Evolutionary conservation across 805 yeast species (phyloP).

Genomic region (Brettanomyces custersianus): DNA sequence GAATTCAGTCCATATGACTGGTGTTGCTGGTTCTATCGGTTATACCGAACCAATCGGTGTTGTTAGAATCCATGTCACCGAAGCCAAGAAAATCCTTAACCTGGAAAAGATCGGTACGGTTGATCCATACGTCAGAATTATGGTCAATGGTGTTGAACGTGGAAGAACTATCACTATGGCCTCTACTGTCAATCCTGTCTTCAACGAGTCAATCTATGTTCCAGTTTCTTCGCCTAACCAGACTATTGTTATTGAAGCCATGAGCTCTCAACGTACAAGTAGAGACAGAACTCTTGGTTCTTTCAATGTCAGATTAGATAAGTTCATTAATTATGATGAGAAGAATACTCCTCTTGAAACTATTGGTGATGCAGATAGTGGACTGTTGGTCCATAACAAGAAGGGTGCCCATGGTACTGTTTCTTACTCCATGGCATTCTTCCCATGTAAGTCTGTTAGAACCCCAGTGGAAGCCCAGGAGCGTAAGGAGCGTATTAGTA

Average conservation of each 20-base stretch:
- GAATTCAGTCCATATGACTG: constrained; percentile 75
- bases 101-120: constrained; percentile 83
- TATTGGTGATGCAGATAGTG: constrained; percentile 47
- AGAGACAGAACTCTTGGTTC: constrained; percentile 84
- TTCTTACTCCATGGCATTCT: constrained; percentile 68
- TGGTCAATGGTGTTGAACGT: constrained; percentile 67
- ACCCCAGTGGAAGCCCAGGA: constrained; percentile 42
- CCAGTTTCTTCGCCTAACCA: constrained; percentile 81
- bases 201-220: constrained; percentile 76
- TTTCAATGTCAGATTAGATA: constrained; percentile 59
- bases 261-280: constrained; percentile 80
- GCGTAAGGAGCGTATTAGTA: constrained; percentile 11
- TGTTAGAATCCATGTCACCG: constrained; percentile 60
- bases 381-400: constrained; percentile 54
- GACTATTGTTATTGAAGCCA: constrained; percentile 73
- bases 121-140: constrained; percentile 82
- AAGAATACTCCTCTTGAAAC: constrained; percentile 50
- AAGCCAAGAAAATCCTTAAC: constrained; percentile 70
- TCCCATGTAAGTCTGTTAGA: constrained; percentile 74
- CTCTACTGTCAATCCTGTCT: constrained; percentile 68
- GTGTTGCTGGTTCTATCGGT: constrained; percentile 64
- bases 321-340: constrained; percentile 62
- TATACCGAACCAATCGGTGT: constrained; percentile 95
- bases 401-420: constrained; percentile 81
- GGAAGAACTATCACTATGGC: constrained; percentile 68